phyloP scores from a whole-genome alignment of 192 early-diverging fungal species.

The Coemansia sp. region DNA sequence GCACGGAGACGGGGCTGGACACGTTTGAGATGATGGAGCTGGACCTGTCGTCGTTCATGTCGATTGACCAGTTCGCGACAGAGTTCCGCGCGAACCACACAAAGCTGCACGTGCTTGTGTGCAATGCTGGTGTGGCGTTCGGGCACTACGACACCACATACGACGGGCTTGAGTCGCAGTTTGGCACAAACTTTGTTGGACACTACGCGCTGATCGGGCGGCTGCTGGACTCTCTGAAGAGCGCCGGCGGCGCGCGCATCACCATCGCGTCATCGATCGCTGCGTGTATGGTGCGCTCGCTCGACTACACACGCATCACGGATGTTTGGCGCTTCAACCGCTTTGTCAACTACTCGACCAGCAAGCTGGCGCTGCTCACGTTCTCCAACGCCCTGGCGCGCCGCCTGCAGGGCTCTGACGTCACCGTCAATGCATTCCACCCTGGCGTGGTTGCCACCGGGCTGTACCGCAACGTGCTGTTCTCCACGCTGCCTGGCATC shows the following conservation, averaged over 20 bases:
- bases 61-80: slow-evolving; percentile 40
- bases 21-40: slow-evolving; percentile 43
- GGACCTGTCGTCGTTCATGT: slow-evolving; percentile 55
- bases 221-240: slow-evolving; percentile 45
- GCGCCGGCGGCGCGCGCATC: slow-evolving; percentile 41
- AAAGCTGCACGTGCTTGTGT: slow-evolving; percentile 37
- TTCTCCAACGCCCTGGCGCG: slow-evolving; percentile 53
- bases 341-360: slow-evolving; percentile 56
- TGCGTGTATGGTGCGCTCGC: slow-evolving; percentile 38
- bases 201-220: slow-evolving; percentile 54
- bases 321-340: slow-evolving; percentile 52
- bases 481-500: slow-evolving; percentile 37
- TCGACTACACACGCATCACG: slow-evolving; percentile 50
- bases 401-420: slow-evolving; percentile 30
- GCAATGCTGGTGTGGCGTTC: slow-evolving; percentile 63
- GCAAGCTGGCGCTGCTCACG: slow-evolving; percentile 57
- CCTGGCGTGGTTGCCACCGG: slow-evolving; percentile 57
- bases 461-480: slow-evolving; percentile 48
- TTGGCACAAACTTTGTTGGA: slow-evolving; percentile 63
- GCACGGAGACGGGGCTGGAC: slow-evolving; percentile 18
- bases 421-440: slow-evolving; percentile 59
- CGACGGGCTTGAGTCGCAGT: slow-evolving; percentile 63
- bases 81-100: slow-evolving; percentile 22
- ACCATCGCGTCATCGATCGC: slow-evolving; percentile 54
- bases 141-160: slow-evolving; percentile 58